Evolutionary conservation across 2,329 filamentous ascomycete species (phyloP), one percentile per base, ranked within the genome.

Genomic region (Colletotrichum neosansevieriae): DNA sequence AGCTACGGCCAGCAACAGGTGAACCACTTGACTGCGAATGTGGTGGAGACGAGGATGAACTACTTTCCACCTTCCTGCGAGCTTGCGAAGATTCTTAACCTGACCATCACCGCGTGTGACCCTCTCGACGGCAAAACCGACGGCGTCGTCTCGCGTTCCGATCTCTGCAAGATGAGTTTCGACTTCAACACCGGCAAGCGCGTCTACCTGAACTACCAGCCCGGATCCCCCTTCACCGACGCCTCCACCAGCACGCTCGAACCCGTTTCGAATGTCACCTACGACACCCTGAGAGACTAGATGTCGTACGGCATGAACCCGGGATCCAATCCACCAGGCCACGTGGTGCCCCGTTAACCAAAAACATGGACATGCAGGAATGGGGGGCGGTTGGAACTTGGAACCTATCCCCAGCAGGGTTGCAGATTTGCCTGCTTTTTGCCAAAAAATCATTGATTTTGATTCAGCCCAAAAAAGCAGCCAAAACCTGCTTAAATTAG

Each of bases 101-200:
- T 79, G 44, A 88, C 86, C 5, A 87, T 89, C 53, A 77, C 78
- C 1, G 82, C 82, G 40, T 89, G 87, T 58, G 86, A 89, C 69
- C 77, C 81, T 7, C 77, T 89, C 6, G 87, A 89, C 63, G 86
- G 87, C 6, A 79, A 79, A 50, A 80, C 78, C 0, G 86, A 89
- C 63, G 74, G 74, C 24, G 71, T 75, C n/a, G 78, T 88, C 47
- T 47, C 69, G 6, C 51, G 58, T 7, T 67, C 69, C 1, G 57
- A 61, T 17, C 42, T 57, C 38, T 70, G 69, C 69, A 54, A 65
- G 32, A 61, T 73, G 9, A 53, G 66, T 19, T 69, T 65, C 34
- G 65, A 70, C 45, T 63, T 67, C 51, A 57, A 47, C 36, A 40
- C 76, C n/a, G 79, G 77, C 15, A 70, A 75, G 21, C 76, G 71